A percentile compares a stretch with the other conserved stretches of the same genome.
These are phyloP conservation scores for Viscum album DNA, from an alignment of 177 flowering plant genomes.

Conservation along the genomic window DNA sequence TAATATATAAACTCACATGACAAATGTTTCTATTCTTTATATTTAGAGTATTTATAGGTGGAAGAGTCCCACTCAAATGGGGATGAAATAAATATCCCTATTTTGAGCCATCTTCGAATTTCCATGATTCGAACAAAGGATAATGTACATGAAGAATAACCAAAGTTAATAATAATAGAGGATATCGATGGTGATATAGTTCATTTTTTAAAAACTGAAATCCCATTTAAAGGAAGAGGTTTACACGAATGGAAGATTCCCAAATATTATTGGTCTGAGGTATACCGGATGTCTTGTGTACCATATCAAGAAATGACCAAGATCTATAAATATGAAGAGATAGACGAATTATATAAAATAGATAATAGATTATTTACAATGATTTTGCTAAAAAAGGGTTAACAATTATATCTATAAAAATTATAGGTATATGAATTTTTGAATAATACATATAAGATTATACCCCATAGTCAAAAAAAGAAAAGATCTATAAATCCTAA, in stretches of 20 bases:
- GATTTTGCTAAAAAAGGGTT: neutral
- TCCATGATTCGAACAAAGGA: too few relatives aligned
- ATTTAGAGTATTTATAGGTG: too few relatives aligned
- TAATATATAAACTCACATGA: too few relatives aligned
- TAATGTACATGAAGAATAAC: too few relatives aligned
- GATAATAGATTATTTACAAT: neutral
- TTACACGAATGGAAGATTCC: neutral
- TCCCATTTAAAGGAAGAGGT: too few relatives aligned
- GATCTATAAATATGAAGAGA: neutral
- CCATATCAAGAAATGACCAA: neutral
- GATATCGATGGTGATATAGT: too few relatives aligned
- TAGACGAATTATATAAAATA: neutral
- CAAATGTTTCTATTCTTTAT: too few relatives aligned
- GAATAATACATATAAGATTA: neutral
- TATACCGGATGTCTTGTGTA: neutral
- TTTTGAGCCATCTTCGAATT: too few relatives aligned
- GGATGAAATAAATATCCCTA: too few relatives aligned
- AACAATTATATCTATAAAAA: neutral
- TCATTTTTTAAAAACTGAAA: too few relatives aligned
- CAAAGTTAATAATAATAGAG: too few relatives aligned
- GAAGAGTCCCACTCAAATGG: too few relatives aligned
- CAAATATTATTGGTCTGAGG: neutral
- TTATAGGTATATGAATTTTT: neutral
- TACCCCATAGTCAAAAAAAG: neutral
- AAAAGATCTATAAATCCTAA: neutral